Conservation (phyloP, 768 basidiomycete genomes). For the Kwoniella heveanensis region DNA sequence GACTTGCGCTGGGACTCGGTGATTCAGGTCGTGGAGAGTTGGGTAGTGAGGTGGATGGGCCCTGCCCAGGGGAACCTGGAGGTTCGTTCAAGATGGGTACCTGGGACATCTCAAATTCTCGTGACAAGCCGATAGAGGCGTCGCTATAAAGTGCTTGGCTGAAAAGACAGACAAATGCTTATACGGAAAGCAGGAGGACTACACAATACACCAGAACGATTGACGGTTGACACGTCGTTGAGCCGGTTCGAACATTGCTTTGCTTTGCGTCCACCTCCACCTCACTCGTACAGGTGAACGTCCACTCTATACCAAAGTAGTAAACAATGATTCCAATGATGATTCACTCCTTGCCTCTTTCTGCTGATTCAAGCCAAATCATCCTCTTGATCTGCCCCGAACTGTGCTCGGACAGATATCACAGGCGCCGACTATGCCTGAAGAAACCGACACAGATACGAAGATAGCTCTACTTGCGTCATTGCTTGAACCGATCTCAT, state of each 20-base stretch:
- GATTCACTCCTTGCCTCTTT: not conserved
- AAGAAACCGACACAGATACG: conserved; percentile 28
- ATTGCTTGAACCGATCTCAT: conserved; percentile 48
- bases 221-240: not conserved
- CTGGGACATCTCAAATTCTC: not conserved
- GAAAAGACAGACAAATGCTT: too few species aligned
- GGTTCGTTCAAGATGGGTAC: conserved; percentile 10
- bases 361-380: not conserved
- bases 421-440: not conserved
- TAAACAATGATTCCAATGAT: not conserved
- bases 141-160: too few species aligned
- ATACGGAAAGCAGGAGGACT: too few species aligned
- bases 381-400: not conserved
- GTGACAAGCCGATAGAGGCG: not conserved
- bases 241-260: not conserved
- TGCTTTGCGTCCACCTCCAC: conserved; percentile 1
- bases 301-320: not conserved
- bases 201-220: too few species aligned
- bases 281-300: too few species aligned
- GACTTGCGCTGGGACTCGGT: conserved; percentile 10
- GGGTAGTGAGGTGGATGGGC: conserved; percentile 31
- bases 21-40: conserved; percentile 30
- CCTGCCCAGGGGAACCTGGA: conserved; percentile 21
- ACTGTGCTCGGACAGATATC: not conserved
- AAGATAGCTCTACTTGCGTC: conserved; percentile 45